Conservation (phyloP, 2,329 filamentous ascomycete genomes). For the Chalara sp. region DNA sequence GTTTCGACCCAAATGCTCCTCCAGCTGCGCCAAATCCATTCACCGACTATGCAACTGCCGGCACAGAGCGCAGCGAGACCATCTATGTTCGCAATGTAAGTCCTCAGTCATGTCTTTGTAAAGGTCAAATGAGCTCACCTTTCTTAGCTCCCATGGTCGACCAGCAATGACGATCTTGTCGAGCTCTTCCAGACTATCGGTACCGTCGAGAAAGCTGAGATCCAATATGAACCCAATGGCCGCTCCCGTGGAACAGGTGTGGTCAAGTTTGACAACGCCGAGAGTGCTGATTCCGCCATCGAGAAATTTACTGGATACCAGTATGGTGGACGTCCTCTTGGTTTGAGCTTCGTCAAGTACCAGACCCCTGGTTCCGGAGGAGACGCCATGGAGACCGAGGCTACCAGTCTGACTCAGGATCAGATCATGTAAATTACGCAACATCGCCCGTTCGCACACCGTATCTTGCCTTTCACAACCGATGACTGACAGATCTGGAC, state of each 20-base stretch:
- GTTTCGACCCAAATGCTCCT: constrained; percentile 32
- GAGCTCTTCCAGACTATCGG: constrained; percentile 97
- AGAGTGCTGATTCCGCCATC: constrained; percentile 89
- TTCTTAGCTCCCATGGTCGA: constrained; percentile 87
- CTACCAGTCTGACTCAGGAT: constrained; percentile 82
- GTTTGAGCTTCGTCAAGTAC: constrained; percentile 92
- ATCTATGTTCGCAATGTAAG: constrained; percentile 98
- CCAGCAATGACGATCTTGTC: constrained; percentile 93
- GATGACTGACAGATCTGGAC: neutral
- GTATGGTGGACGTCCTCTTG: constrained; percentile 90
- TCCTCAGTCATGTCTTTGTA: constrained; percentile 16
- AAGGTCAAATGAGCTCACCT: constrained; percentile 9
- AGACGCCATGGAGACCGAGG: constrained; percentile 73
- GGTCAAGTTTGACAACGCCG: constrained; percentile 79
- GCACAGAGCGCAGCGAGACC: constrained; percentile 71
- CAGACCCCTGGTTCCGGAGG: constrained; percentile 52
- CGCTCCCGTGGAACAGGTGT: constrained; percentile 93
- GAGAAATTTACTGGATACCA: constrained; percentile 97
- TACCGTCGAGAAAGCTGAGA: constrained; percentile 97
- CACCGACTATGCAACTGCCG: constrained; percentile 84
- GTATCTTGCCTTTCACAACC: neutral
- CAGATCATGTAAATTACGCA: constrained; percentile 76
- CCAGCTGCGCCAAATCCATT: constrained; percentile 75
- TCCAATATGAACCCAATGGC: constrained; percentile 95
- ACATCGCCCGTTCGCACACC: neutral